Evolutionary conservation across 352 stramenopile species (phyloP).

Genomic region (Phytophthora litchii): DNA sequence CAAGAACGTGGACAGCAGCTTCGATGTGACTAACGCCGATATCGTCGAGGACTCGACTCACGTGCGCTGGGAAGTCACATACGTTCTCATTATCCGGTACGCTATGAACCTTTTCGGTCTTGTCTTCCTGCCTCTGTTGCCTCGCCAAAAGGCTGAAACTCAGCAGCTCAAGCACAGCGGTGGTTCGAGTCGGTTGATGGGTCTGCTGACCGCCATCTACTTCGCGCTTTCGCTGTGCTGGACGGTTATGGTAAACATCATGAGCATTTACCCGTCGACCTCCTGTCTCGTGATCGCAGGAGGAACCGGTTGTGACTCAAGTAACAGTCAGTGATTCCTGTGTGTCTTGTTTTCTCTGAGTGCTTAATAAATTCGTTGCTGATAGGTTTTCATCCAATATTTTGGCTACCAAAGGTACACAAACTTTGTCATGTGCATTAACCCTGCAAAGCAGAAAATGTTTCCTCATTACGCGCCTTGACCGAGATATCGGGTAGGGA

Average conservation of each 20-base stretch:
- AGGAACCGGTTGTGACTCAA: conserved; percentile 26
- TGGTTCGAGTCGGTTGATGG: conserved; percentile 37
- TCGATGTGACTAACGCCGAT: conserved; percentile 48
- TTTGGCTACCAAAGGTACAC: background rate
- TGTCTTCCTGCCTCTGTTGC: conserved; percentile 45
- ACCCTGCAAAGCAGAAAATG: conserved; percentile 8
- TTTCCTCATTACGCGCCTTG: background rate
- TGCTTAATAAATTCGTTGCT: background rate
- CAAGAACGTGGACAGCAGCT: conserved; percentile 47
- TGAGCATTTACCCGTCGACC: conserved; percentile 34
- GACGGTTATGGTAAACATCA: conserved; percentile 39
- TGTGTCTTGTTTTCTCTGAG: conserved; percentile 1
- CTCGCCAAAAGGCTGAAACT: conserved; percentile 50
- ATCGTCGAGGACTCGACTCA: conserved; percentile 43
- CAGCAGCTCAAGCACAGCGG: conserved; percentile 47
- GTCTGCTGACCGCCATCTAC: conserved; percentile 39
- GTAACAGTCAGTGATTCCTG: background rate
- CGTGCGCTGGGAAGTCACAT: conserved; percentile 49
- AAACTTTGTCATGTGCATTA: background rate
- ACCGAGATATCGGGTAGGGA: background rate
- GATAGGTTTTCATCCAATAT: background rate
- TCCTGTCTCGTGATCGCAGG: conserved; percentile 32
- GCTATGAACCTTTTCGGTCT: conserved; percentile 33
- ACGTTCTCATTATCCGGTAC: conserved; percentile 47
- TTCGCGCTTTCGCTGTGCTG: conserved; percentile 30